Evolutionary conservation across 2,329 filamentous ascomycete genomes (phyloP).

Genomic region (Alternaria gaisen): DNA sequence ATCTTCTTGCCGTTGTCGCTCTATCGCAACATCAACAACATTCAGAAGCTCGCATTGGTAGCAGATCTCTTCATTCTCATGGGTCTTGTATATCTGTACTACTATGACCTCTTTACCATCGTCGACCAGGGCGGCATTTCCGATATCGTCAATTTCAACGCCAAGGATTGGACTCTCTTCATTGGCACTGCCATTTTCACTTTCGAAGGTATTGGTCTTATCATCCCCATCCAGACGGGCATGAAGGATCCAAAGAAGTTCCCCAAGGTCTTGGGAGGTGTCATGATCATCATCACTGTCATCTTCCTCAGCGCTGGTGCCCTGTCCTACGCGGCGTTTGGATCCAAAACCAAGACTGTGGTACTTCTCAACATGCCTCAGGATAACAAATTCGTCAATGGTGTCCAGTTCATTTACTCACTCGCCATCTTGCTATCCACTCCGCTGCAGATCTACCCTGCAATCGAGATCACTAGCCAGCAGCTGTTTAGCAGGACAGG

Average conservation of each 20-base stretch:
- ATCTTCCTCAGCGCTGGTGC: constrained; percentile 92
- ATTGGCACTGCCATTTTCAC: constrained; percentile 99
- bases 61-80: constrained; percentile 95
- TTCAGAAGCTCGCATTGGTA: constrained; percentile 91
- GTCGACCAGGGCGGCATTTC: constrained; percentile 74
- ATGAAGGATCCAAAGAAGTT: constrained; percentile 94
- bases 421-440: constrained; percentile 95
- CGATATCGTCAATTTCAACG: constrained; percentile 91
- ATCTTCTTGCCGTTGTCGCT: constrained; percentile 95
- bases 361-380: constrained; percentile 96
- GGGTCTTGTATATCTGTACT: constrained; percentile 92
- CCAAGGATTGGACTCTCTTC: constrained; percentile 92
- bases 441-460: constrained; percentile 95
- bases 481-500: constrained; percentile 92
- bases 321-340: constrained; percentile 94
- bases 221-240: constrained; percentile 97
- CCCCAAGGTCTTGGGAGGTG: constrained; percentile 82
- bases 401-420: constrained; percentile 96
- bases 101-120: constrained; percentile 90
- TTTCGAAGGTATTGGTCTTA: constrained; percentile 95
- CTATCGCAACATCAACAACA: constrained; percentile 95
- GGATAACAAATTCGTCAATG: constrained; percentile 93
- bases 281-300: constrained; percentile 95
- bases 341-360: constrained; percentile 93
- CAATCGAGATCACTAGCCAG: constrained; percentile 95